Conservation (phyloP, 73 alveolate species). For the Symbiodinium pilosum region DNA sequence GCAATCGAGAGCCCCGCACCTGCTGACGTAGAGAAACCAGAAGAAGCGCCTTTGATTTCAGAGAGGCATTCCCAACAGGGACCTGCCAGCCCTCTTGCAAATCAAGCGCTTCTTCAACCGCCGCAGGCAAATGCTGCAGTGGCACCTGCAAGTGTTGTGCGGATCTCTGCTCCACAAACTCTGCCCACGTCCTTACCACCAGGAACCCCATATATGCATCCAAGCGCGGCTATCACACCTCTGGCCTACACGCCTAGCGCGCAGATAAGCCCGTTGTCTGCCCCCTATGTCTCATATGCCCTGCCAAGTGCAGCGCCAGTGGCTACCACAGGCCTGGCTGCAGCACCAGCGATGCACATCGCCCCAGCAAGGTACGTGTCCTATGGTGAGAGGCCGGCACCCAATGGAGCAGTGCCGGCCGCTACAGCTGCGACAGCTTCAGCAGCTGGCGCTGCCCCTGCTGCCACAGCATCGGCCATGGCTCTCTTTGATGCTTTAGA, state of each 20-base stretch:
- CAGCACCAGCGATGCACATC: background rate
- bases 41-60: background rate
- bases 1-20: background rate
- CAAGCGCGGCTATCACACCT: no score
- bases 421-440: background rate
- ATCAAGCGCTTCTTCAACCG: background rate
- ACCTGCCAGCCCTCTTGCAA: background rate
- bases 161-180: no score
- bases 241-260: no score
- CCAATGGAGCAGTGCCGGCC: conserved; percentile 23
- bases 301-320: no score
- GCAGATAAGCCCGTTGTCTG: no score
- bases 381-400: background rate
- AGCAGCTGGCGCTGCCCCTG: conserved; percentile 1
- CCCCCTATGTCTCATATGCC: no score
- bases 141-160: no score
- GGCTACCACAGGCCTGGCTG: no score
- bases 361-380: background rate
- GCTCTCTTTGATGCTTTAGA: conserved; percentile 58
- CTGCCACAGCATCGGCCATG: background rate
- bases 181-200: no score
- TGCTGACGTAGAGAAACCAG: background rate
- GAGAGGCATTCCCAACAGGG: background rate
- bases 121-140: background rate
- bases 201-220: no score